These are phyloP conservation scores for Trametes cubensis DNA, from an alignment of 768 basidiomycete species.

Conservation along the genomic window DNA sequence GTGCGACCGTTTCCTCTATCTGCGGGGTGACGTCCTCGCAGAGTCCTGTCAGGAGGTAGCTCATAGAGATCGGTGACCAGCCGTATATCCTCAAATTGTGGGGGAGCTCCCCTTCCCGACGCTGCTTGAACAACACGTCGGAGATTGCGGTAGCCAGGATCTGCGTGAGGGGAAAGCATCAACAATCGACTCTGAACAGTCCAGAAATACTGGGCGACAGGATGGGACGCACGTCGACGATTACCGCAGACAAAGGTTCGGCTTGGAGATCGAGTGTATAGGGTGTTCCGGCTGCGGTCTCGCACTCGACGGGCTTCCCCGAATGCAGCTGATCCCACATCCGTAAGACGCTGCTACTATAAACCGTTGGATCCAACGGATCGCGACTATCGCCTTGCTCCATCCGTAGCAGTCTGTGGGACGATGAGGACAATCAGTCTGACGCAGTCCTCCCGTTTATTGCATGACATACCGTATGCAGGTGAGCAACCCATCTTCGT, in stretches of 20 bases:
- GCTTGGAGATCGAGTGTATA: too few relatives aligned
- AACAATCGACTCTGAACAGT: neutral
- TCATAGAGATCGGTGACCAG: constrained; percentile 5
- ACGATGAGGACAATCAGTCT: too few relatives aligned
- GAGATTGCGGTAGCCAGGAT: neutral
- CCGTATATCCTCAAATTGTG: neutral
- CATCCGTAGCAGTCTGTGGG: too few relatives aligned
- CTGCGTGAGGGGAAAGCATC: neutral
- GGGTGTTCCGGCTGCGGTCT: too few relatives aligned
- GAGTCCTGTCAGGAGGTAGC: neutral
- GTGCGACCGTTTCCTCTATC: neutral
- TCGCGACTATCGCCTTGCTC: too few relatives aligned
- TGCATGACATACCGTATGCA: neutral
- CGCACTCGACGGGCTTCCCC: too few relatives aligned
- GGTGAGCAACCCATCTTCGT: neutral
- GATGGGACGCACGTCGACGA: neutral
- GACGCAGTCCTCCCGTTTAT: too few relatives aligned
- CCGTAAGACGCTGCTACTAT: too few relatives aligned
- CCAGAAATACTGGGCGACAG: neutral
- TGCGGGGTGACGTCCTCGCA: neutral
- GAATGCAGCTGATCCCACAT: too few relatives aligned
- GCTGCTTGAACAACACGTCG: neutral
- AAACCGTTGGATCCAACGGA: too few relatives aligned
- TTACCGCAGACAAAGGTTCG: neutral
- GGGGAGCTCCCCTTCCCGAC: neutral